A percentile compares a stretch with the other conserved stretches of the same genome.
These are phyloP conservation scores for Paramyrothecium roridum DNA, from an alignment of 2,329 filamentous ascomycete genomes.

Conservation along the genomic window DNA sequence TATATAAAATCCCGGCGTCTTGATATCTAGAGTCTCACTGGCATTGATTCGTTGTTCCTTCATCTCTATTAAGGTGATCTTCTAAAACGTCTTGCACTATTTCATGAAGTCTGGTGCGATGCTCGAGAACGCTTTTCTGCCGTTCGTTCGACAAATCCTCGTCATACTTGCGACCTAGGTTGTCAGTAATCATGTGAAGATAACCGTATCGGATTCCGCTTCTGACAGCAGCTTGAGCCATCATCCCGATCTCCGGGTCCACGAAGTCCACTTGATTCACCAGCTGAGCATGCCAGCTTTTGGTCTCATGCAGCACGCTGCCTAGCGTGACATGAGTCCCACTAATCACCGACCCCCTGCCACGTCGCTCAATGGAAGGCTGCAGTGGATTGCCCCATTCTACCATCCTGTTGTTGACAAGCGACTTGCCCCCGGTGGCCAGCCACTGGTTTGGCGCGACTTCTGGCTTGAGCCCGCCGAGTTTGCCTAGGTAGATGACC, in stretches of 20 bases:
- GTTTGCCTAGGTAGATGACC: slow-evolving; percentile 1
- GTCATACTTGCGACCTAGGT: slow-evolving; percentile 1
- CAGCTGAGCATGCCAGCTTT: slow-evolving; percentile 1
- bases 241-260: slow-evolving; percentile 4
- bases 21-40: no score
- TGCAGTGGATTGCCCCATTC: not conserved
- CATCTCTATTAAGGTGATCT: not conserved
- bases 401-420: not conserved
- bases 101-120: not conserved
- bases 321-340: slow-evolving; percentile 2
- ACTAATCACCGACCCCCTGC: not conserved
- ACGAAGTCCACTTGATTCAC: slow-evolving; percentile 2
- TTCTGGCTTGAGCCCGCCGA: not conserved
- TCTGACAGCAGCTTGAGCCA: slow-evolving; percentile 4
- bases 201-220: slow-evolving; percentile 4
- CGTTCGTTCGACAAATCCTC: slow-evolving; percentile 4
- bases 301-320: slow-evolving; percentile 3
- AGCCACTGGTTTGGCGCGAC: not conserved
- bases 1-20: no score
- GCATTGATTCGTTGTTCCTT: no score
- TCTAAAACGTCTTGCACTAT: slow-evolving; percentile 3
- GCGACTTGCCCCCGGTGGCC: not conserved
- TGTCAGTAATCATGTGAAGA: slow-evolving; percentile 4
- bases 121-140: not conserved
- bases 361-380: not conserved